A percentile compares a stretch with the other conserved stretches of the same genome.
Conservation (phyloP, 163 green algal species). For the Scenedesmus sp. region DNA sequence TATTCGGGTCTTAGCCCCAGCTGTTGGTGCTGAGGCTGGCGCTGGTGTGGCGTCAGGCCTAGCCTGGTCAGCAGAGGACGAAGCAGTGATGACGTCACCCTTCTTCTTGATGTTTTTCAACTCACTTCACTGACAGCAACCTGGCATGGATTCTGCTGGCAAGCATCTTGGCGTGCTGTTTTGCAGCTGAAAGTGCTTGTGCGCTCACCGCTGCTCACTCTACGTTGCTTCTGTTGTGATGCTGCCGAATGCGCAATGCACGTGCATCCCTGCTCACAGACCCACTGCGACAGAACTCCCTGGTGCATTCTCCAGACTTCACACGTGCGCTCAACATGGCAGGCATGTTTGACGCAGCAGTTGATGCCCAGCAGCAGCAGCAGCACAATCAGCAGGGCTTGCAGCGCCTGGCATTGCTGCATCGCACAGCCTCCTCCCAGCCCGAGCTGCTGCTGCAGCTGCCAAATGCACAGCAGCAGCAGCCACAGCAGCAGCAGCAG, state of each 20-base stretch:
- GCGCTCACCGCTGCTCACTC: background rate
- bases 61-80: background rate
- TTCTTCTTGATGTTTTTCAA: background rate
- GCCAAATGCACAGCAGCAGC: slow-evolving; percentile 2
- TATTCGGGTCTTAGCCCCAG: background rate
- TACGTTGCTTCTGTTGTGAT: background rate
- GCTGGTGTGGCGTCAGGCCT: background rate
- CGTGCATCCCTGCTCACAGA: slow-evolving; percentile 6
- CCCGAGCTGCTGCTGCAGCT: slow-evolving; percentile 24
- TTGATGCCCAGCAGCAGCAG: slow-evolving; percentile 10
- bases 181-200: background rate
- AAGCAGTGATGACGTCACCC: background rate
- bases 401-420: background rate
- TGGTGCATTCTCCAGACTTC: slow-evolving; percentile 32
- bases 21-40: background rate
- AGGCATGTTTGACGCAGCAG: slow-evolving; percentile 18
- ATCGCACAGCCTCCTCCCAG: background rate
- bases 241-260: background rate
- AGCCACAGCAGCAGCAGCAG: slow-evolving; percentile 29
- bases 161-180: background rate
- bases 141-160: background rate
- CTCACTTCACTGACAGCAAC: background rate
- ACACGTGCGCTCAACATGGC: slow-evolving; percentile 38
- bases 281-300: slow-evolving; percentile 5
- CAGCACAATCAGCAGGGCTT: background rate